Percentiles rank a stretch among this genome's conserved stretches.
phyloP scores from a whole-genome alignment of 2,329 filamentous ascomycete species.

The Sporothrix phasma region DNA sequence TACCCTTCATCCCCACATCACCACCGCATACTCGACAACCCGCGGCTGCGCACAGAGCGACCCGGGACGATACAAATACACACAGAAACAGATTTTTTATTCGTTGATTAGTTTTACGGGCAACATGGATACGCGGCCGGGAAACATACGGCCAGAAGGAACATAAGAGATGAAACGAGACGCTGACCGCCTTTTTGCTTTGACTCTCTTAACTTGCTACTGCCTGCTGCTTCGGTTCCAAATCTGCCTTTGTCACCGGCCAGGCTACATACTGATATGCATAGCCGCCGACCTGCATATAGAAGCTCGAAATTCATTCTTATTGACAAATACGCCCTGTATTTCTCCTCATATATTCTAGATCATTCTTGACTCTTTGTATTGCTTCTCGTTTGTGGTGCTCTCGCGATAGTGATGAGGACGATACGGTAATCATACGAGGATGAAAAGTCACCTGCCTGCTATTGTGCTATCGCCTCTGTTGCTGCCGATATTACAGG shows the following conservation, averaged over 20 bases:
- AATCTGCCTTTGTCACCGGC: neutral
- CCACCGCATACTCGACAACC: too few relatives aligned
- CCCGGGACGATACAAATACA: neutral
- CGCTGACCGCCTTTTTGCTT: conserved; percentile 3
- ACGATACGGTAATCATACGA: too few relatives aligned
- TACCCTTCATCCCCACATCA: neutral
- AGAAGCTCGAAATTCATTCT: neutral
- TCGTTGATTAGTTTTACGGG: neutral
- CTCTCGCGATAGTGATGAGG: neutral
- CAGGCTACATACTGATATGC: neutral
- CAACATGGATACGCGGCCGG: neutral
- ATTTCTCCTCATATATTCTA: neutral
- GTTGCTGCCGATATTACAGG: too few relatives aligned
- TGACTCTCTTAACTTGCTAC: neutral
- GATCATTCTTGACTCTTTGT: neutral
- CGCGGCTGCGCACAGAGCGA: neutral
- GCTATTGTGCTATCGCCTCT: too few relatives aligned
- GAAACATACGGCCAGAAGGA: neutral
- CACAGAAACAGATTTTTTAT: neutral
- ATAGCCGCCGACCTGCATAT: neutral
- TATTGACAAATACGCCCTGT: neutral
- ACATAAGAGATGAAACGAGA: neutral
- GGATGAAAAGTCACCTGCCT: too few relatives aligned
- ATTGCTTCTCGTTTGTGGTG: neutral
- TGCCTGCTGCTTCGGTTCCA: neutral